phyloP scores from a whole-genome alignment of 129 eudicot species.

The Centella asiatica region DNA sequence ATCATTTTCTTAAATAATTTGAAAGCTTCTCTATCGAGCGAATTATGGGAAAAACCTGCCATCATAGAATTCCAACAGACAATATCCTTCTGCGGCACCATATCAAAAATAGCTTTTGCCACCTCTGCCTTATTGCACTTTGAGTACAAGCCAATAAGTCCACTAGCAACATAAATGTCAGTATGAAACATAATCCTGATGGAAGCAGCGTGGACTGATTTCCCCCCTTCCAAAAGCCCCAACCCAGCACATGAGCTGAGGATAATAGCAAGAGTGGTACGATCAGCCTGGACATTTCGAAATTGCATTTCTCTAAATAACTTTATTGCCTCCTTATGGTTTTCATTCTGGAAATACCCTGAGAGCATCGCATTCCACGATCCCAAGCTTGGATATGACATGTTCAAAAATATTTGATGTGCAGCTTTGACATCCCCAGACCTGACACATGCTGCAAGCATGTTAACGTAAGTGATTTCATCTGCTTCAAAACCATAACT shows the following conservation, averaged over 20 bases:
- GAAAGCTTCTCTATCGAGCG: conserved; percentile 55
- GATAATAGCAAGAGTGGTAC: conserved; percentile 62
- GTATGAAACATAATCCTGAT: conserved; percentile 22
- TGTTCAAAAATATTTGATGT: conserved; percentile 42
- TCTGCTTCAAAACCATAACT: conserved; percentile 51
- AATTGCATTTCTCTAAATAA: conserved; percentile 85
- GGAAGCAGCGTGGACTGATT: conserved; percentile 54
- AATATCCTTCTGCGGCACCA: conserved; percentile 36
- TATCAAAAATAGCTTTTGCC: conserved; percentile 47
- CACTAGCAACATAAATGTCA: conserved; percentile 72
- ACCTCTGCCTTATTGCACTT: conserved; percentile 41
- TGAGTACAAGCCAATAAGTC: conserved; percentile 63
- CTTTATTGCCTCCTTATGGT: conserved; percentile 43
- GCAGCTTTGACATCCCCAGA: conserved; percentile 50
- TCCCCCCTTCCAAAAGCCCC: conserved; percentile 55
- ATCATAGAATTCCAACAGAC: conserved; percentile 81
- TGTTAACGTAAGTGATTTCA: conserved; percentile 59
- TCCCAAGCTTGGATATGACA: conserved; percentile 45
- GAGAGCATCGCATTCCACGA: conserved; percentile 87
- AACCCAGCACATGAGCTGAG: conserved; percentile 58
- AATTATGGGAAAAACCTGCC: conserved; percentile 58
- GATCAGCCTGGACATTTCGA: conserved; percentile 44
- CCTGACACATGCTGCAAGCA: conserved; percentile 56
- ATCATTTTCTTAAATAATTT: conserved; percentile 48
- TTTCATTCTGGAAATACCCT: conserved; percentile 57